Evolutionary conservation across 352 stramenopile species (phyloP), one percentile per base, ranked within the genome.

Genomic region (Globisporangium radiosum): DNA sequence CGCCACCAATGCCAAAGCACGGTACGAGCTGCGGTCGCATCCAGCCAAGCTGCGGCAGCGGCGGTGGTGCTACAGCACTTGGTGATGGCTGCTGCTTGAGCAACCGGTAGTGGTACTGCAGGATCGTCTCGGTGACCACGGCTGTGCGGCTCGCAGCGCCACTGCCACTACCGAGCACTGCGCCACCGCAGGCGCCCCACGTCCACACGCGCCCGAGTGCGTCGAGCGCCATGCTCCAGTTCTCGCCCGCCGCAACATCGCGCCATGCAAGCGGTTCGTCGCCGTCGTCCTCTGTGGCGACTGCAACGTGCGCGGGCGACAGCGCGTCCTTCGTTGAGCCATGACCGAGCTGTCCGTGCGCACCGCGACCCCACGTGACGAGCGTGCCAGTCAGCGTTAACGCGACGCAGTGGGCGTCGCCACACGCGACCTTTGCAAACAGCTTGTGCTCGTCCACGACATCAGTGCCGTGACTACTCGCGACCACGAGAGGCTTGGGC

Each of bases 181-280:
- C 72, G 17, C 77, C 68, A 1, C 76, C 81, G 54, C 66, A 81
- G 0, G 71, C 78, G 1, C 89, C 89, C 89, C 90, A 97, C 1
- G 78, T 78, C 70, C 87, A 95, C 42, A 96, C 73, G 17, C 73
- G 59, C 0, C 88, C 90, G 10, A 76, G 56, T 3, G 50, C 57
- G 14, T 87, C 78, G 7, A 96, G 67, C 13, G 80, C 85, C 66
- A 97, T 71, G 37, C 72, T 84, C 72, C 87, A 96, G 54, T 91
- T 87, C 38, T 83, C 71, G 4, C 89, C 89, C 1, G 76, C 78
- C 19, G 75, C 73, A 40, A 91, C 70, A 19, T 87, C 76, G 7
- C 52, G 52, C 74, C 72, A 88, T 33, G 17, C 45, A 1, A 65
- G 56, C 25, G 25, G 25, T 33, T 33, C 25, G 25, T 33, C 25